Conservation (phyloP, 192 early-diverging fungal species). For the Spizellomyces sp. region DNA sequence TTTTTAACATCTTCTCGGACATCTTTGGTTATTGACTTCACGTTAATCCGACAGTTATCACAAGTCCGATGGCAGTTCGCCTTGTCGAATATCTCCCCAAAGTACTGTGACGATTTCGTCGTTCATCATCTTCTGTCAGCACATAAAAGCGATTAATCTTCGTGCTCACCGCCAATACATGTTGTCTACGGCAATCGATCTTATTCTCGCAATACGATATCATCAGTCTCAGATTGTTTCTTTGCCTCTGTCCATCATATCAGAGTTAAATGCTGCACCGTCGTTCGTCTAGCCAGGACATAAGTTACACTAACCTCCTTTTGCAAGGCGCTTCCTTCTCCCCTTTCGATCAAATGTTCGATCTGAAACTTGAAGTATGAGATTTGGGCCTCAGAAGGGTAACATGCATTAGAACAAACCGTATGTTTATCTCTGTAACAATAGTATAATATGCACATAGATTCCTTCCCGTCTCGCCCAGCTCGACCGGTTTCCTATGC, state of each 20-base stretch:
- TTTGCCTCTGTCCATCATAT: constrained; percentile 48
- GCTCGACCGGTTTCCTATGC: constrained; percentile 92
- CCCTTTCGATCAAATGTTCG: constrained; percentile 76
- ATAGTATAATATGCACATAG: constrained; percentile 86
- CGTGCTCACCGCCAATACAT: constrained; percentile 58
- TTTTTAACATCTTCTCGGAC: constrained; percentile 54
- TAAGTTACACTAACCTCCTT: constrained; percentile 62
- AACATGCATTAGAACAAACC: constrained; percentile 18
- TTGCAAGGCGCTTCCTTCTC: constrained; percentile 78
- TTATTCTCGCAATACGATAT: constrained; percentile 82
- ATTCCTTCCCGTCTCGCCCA: constrained; percentile 86
- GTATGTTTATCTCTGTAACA: constrained; percentile 71
- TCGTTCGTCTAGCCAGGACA: neutral
- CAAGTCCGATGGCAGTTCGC: constrained; percentile 75
- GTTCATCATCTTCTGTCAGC: neutral
- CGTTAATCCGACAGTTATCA: constrained; percentile 77
- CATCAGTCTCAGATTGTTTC: constrained; percentile 55
- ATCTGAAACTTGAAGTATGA: constrained; percentile 36
- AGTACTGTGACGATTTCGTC: constrained; percentile 57
- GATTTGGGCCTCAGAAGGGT: neutral
- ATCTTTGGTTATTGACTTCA: constrained; percentile 45
- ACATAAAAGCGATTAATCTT: constrained; percentile 24
- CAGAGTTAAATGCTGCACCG: neutral
- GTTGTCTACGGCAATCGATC: constrained; percentile 83
- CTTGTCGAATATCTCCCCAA: constrained; percentile 79